Evolutionary conservation across 306 rosid species (phyloP).

Genomic region (Corylus heterophylla): DNA sequence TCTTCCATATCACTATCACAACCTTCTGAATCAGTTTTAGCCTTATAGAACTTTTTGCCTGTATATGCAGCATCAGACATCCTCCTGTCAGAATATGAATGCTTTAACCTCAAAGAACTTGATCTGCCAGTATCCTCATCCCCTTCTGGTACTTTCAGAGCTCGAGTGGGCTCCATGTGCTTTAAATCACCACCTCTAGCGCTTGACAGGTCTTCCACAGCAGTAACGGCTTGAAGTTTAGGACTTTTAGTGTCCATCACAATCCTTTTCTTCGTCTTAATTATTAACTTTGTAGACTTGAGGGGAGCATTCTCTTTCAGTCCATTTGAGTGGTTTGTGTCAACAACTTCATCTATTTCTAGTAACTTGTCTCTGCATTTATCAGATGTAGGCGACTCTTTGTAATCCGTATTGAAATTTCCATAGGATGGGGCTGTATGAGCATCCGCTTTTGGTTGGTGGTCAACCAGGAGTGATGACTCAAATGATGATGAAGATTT

Average conservation of each 20-base stretch:
- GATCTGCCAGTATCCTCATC: conserved; percentile 41
- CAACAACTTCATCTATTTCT: conserved; percentile 37
- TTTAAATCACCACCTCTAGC: conserved; percentile 40
- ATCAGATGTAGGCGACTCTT: conserved; percentile 34
- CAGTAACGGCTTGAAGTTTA: conserved; percentile 38
- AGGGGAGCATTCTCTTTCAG: conserved; percentile 52
- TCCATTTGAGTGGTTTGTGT: conserved; percentile 33
- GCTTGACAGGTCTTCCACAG: conserved; percentile 33
- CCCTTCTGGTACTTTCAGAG: conserved; percentile 30
- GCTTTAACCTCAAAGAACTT: conserved; percentile 33
- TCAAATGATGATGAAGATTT: conserved; percentile 31
- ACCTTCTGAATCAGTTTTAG: conserved; percentile 38
- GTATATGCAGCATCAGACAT: conserved; percentile 20
- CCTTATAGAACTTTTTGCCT: conserved; percentile 30
- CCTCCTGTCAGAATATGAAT: conserved; percentile 30
- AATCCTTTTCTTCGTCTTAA: conserved; percentile 50
- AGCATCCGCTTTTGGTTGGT: conserved; percentile 26
- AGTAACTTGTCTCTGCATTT: conserved; percentile 26
- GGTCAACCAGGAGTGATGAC: conserved; percentile 25
- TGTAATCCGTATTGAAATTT: conserved; percentile 28
- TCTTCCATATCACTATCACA: conserved; percentile 46
- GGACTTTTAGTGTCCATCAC: conserved; percentile 33
- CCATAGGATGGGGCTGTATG: conserved; percentile 32
- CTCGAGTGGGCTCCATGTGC: conserved; percentile 30
- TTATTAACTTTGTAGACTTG: conserved; percentile 45